Evolutionary conservation across 768 basidiomycete genomes (phyloP), one percentile per base, ranked within the genome.

Genomic region (Phanerodontia chrysosporium): DNA sequence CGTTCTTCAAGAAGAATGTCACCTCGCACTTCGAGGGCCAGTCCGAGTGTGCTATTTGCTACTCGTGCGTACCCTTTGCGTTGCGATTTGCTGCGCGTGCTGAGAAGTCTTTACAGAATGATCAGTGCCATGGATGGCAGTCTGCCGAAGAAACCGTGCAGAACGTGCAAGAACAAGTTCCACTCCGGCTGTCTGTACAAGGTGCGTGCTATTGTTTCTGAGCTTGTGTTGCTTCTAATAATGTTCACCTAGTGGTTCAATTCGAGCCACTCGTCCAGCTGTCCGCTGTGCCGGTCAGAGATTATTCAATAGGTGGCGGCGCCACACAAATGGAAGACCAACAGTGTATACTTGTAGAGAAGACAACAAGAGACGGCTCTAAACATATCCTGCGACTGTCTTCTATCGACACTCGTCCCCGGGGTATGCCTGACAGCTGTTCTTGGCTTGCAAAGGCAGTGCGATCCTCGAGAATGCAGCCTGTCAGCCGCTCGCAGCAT

Each of bases 21-120:
- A 79, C 85, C 0, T 79, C 91, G 21, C 93, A 98, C 70, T 99
- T 98, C 67, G 92, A 96, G 63, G 96, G 96, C 6, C 89, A 95
- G 70, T 90, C 91, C 2, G 94, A 96, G 65, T 99, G 97, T 72
- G 92, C 96, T 0, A 98, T 99, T 60, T 96, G 94, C 67, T 96
- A 95, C 71, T 92, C 91, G 89, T 94, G 66, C 68, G 89, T 68
- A 7, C 12, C 58, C 14, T 32, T 30, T 21, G 18, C 10, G 29
- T 51, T 51, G 22, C 53, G 9, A 49, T 58, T 61, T 36, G 25
- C 25, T 10, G 45, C 3, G 24, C 44, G 10, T 22, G 29, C 30
- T 6, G 45, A 61, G 28, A 22, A 44, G 55, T 13, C 14, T 39
- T 45, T 60, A 9, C 72, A 95, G 93, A 3, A 92, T 98, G 62